Base-by-base conservation (phyloP, 495 filamentous ascomycete species). In the Podospora fimiseda region DNA sequence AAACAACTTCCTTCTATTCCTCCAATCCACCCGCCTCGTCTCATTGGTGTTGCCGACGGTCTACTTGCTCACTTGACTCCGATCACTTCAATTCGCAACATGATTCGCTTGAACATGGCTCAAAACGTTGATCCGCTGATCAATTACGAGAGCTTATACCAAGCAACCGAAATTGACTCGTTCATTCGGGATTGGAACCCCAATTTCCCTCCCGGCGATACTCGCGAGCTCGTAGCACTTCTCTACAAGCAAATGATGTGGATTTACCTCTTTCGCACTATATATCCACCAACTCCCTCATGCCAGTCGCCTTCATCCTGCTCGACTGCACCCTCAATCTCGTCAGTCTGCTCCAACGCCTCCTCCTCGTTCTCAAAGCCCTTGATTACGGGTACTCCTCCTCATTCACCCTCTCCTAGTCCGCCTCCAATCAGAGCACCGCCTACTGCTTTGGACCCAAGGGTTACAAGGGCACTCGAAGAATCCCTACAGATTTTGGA, bases 211-310 rank as follows among this genome's bases (percentile, higher is more conserved):
- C 73, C 76, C 7, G 83, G 86, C 9, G 84, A 88, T 19, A 78
- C 82, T 18, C 87, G 90, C 38, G 87, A 83, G 63, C 79, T 77
- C n/a, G 81, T 89, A 23, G 85, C 84, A 0, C 80, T 90, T 52
- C 78, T 96, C 4, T 95, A 96, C 66, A 82, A 89, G 41, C 90
- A 95, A 64, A 89, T 87, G 59, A 88, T 90, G 53, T 95, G 89
- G 89, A 82, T 95, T 4, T 95, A 96, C 61, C 76, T 96, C 0
- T 87, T 86, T 64, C 82, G 90, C 23, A 95, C 90, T 1, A 87
- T 93, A 57, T 83, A 86, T 52, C 86, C 87, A n/a, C 76, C 77
- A 1, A 69, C 68, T 9, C 51, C 68, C 0, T 51, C 55, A 5
- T 51, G n/a, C n/a, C 27, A 33, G 27, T 33, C 27, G n/a, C n/a